phyloP scores from a whole-genome alignment of 306 rosid genomes.

The Inga oerstediana region DNA sequence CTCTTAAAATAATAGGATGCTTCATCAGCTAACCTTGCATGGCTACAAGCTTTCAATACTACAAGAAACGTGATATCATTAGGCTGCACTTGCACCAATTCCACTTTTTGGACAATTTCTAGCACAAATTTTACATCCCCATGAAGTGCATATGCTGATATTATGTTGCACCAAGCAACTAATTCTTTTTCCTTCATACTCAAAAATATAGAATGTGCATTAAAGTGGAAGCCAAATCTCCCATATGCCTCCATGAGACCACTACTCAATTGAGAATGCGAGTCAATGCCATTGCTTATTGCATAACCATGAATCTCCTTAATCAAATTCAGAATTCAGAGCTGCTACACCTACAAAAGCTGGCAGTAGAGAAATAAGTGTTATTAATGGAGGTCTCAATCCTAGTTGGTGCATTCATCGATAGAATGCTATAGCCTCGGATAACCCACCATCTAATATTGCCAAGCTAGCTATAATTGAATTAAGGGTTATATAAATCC shows the following conservation, averaged over 20 bases:
- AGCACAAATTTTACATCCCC: constrained; percentile 68
- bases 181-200: constrained; percentile 56
- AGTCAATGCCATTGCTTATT: constrained; percentile 47
- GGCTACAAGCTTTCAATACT: constrained; percentile 78
- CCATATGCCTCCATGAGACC: constrained; percentile 77
- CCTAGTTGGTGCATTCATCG: constrained; percentile 42
- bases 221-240: constrained; percentile 56
- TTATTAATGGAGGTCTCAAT: constrained; percentile 39
- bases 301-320: constrained; percentile 76
- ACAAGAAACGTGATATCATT: constrained; percentile 73
- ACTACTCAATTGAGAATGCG: constrained; percentile 62
- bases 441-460: constrained; percentile 39
- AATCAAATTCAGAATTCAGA: constrained; percentile 55
- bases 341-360: constrained; percentile 57
- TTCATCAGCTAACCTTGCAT: constrained; percentile 73
- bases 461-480: constrained; percentile 59
- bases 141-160: constrained; percentile 71
- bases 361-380: constrained; percentile 67
- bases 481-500: constrained; percentile 13
- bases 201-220: constrained; percentile 45
- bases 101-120: constrained; percentile 56
- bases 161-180: constrained; percentile 76
- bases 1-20: constrained; percentile 56
- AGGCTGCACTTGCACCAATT: constrained; percentile 53
- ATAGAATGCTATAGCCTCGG: constrained; percentile 56